Conservation (phyloP, 805 yeast species). For the Schwanniomyces yamadae region DNA sequence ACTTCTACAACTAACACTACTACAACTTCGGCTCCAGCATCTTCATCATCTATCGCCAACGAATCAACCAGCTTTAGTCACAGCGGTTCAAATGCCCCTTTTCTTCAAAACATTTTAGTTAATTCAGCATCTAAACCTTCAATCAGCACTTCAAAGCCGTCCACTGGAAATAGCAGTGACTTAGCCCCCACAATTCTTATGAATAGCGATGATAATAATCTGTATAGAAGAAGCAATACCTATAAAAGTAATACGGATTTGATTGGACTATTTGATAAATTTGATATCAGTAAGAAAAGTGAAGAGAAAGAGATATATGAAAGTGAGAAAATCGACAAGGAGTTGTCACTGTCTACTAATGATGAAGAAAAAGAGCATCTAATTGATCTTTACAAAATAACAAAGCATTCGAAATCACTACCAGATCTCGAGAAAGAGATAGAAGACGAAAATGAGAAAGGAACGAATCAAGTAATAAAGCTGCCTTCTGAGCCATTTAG, state of each 20-base stretch:
- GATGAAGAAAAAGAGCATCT: neutral
- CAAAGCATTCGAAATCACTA: constrained; percentile 3
- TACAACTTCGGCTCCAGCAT: constrained; percentile 20
- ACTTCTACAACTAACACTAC: constrained; percentile 40
- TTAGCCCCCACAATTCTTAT: constrained; percentile 23
- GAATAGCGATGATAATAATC: constrained; percentile 10
- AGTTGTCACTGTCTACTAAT: neutral
- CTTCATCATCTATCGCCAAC: constrained; percentile 5
- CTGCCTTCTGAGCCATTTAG: too few species aligned
- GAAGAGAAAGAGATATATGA: neutral
- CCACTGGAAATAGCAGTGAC: constrained; percentile 12
- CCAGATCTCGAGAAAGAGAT: neutral
- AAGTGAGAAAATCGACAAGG: neutral
- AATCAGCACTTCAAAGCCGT: constrained; percentile 7
- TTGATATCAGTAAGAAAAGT: constrained; percentile 21
- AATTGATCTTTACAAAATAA: constrained; percentile 1
- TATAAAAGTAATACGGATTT: constrained; percentile 16
- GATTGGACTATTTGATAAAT: constrained; percentile 35
- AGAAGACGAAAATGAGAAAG: neutral
- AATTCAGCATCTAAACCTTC: constrained; percentile 7
- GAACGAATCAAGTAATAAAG: too few species aligned
- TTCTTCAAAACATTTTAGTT: constrained; percentile 16
- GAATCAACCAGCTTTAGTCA: constrained; percentile 8
- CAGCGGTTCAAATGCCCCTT: constrained; percentile 14
- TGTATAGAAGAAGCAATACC: neutral